Evolutionary conservation across 2,329 filamentous ascomycete species (phyloP).

Genomic region (Aspergillus spinulosporus): DNA sequence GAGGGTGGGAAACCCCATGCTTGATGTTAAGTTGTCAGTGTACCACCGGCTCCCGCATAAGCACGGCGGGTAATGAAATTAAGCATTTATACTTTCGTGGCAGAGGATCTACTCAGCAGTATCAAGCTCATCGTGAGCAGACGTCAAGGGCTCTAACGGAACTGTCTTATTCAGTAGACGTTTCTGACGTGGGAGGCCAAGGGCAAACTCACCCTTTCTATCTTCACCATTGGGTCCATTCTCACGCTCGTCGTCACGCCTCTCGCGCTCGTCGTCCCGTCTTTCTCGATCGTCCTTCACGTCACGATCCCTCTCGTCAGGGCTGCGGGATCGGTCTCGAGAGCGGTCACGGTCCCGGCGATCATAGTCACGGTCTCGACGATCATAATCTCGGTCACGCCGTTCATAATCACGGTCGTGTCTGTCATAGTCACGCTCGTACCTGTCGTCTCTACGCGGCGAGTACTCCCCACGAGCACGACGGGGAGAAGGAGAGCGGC

Average conservation of each 20-base stretch:
- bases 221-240: slow-evolving; percentile 82
- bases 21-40: slow-evolving; percentile 2
- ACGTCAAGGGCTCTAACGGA: slow-evolving; percentile 72
- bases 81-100: slow-evolving; percentile 1
- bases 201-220: slow-evolving; percentile 70
- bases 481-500: slow-evolving; percentile 60
- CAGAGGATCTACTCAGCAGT: slow-evolving; percentile 70
- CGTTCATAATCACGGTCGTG: slow-evolving; percentile 75
- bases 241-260: slow-evolving; percentile 70
- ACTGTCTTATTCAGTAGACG: slow-evolving; percentile 34
- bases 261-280: slow-evolving; percentile 66
- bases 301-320: slow-evolving; percentile 60
- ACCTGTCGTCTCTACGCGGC: slow-evolving; percentile 83
- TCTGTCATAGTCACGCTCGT: slow-evolving; percentile 69
- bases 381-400: slow-evolving; percentile 69
- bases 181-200: not conserved
- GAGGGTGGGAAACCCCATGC: not conserved
- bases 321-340: slow-evolving; percentile 70
- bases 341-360: slow-evolving; percentile 61
- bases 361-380: slow-evolving; percentile 50
- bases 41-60: not conserved
- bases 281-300: slow-evolving; percentile 41
- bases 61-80: not conserved
- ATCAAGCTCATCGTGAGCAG: slow-evolving; percentile 90
- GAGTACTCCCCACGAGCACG: slow-evolving; percentile 70